Evolutionary conservation across 345 rosid genomes (phyloP).

Genomic region (Arabidopsis thaliana): DNA sequence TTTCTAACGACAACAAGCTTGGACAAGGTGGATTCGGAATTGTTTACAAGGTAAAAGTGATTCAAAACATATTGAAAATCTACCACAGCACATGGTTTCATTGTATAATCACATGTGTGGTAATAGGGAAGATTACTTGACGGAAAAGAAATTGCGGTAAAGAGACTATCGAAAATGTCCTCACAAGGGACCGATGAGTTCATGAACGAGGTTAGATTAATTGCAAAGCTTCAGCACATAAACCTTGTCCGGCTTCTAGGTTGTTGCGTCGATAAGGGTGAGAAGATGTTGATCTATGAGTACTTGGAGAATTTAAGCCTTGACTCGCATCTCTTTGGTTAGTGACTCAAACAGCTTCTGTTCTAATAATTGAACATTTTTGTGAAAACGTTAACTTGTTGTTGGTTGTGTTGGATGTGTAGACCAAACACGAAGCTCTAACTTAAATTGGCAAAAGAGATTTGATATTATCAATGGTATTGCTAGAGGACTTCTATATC

Average conservation of each 20-base stretch:
- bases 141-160: constrained; percentile 66
- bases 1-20: constrained; percentile 1
- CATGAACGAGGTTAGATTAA: constrained; percentile 70
- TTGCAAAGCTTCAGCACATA: constrained; percentile 76
- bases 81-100: background rate
- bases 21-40: constrained; percentile 65
- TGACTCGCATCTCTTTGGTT: constrained; percentile 66
- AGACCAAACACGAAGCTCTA: constrained; percentile 52
- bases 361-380: background rate
- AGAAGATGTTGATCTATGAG: constrained; percentile 75
- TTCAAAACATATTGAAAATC: background rate
- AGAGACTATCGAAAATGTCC: constrained; percentile 66
- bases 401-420: background rate
- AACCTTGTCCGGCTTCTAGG: constrained; percentile 71
- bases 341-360: background rate
- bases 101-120: background rate
- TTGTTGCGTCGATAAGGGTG: constrained; percentile 59
- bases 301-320: constrained; percentile 70
- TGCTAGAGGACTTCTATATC: constrained; percentile 81
- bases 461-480: constrained; percentile 62
- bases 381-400: background rate
- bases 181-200: constrained; percentile 71
- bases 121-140: constrained; percentile 57
- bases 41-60: constrained; percentile 66
- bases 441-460: constrained; percentile 71